Conservation (phyloP, 139 green algal genomes). For the Tetradesmus obliquus region DNA sequence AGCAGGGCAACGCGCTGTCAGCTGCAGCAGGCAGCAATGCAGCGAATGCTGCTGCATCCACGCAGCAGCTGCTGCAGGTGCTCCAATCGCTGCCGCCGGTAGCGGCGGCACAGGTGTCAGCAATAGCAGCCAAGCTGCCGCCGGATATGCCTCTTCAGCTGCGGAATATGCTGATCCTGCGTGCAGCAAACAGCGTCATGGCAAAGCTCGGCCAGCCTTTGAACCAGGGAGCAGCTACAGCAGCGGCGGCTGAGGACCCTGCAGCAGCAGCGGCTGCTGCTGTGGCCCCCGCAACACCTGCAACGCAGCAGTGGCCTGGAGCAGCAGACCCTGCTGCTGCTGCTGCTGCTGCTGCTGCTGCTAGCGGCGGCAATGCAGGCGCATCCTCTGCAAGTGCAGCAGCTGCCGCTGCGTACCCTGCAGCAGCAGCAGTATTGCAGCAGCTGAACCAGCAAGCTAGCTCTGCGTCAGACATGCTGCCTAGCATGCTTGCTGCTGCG, state of each 20-base stretch:
- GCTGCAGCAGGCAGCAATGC: neutral
- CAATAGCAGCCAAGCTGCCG: neutral
- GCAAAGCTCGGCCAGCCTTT: neutral
- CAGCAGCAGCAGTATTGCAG: neutral
- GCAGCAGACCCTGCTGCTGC: neutral
- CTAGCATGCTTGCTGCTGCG: conserved; percentile 19
- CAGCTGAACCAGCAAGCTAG: neutral
- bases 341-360: conserved; percentile 20
- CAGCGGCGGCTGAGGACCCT: neutral
- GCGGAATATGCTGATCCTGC: neutral
- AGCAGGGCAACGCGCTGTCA: neutral
- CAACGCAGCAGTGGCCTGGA: neutral
- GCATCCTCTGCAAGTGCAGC: neutral
- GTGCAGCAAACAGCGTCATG: conserved; percentile 5
- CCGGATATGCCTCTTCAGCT: neutral
- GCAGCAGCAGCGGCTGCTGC: conserved; percentile 20
- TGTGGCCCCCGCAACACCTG: neutral
- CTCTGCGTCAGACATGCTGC: neutral
- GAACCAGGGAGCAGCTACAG: neutral
- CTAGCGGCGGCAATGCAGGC: neutral
- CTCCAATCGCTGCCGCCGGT: neutral
- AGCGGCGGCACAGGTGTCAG: conserved; percentile 18
- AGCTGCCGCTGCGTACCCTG: neutral
- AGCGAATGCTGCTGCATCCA: neutral
- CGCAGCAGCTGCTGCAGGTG: conserved; percentile 38